Evolutionary conservation across 305 asterid genomes (phyloP), one percentile per base, ranked within the genome.

Genomic region (Fraxinus floribunda): DNA sequence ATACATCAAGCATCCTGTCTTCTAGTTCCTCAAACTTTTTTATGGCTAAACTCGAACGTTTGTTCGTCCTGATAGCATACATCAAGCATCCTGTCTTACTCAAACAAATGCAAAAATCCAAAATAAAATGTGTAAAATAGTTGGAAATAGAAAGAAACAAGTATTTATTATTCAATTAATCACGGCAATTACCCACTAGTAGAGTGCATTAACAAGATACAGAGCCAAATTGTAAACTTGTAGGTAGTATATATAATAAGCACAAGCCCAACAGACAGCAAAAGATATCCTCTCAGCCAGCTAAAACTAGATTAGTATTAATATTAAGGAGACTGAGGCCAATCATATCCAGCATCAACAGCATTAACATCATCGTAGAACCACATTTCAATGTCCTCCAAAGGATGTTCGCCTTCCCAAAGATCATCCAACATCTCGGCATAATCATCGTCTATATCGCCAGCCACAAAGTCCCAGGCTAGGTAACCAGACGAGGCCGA

Each of bases 261-360:
- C 81, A 81, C 64, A 78, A 71, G 34, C 11, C 66, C 38, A 24
- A 36, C 38, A 79, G 57, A 72, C 13, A 62, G 10, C 24, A 68
- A 62, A 55, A 49, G 46, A 78, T 26, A 6, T 24, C 68, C 13
- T 72, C 78, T 18, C 41, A 38, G n/a, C n/a, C 41, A 8, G 78
- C 57, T 34, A 57, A 18, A 57, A 62, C 57, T 71, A 76, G 32
- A 38, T 52, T 57, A 20, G 32, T 24, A 26, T 72, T 70, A 34
- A 84, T 20, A 80, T 90, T 76, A 91, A 83, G 97, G 97, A 80
- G 94, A 90, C 66, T 85, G 97, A 1, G 95, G 97, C 98, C 97
- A 92, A 82, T 92, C 97, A 79, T 88, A 90, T 5, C 92, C 93
- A 22, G 89, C 90, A 89, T 90, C 97, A 2, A 89, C 87, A 41